Evolutionary conservation across 345 rosid genomes (phyloP), one percentile per base, ranked within the genome.

Genomic region (Syzygium jambos): DNA sequence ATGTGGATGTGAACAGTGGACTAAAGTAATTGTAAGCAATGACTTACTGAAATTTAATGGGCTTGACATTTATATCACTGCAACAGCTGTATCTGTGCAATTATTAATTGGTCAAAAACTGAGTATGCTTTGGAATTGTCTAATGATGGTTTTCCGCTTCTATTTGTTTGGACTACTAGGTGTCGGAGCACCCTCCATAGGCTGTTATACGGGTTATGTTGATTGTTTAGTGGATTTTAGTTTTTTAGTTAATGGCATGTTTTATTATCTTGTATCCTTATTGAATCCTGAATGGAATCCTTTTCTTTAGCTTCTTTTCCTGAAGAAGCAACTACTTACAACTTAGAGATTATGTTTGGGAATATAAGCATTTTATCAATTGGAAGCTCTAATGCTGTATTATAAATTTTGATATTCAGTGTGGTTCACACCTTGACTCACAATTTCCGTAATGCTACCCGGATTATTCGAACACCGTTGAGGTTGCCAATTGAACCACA

Each of bases 341-440:
- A 73, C 14, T 34, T 73, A 34, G 49, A 34, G 38, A 73, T 73
- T 34, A 34, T 19, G 49, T 34, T 73, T 73, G 25, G 80, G 46
- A 73, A 73, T 73, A 9, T 19, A 19, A 19, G 49, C 46, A n/a
- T 27, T 27, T 84, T 55, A 6, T 84, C 59, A 52, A 43, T 43
- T 49, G 38, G 23, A 23, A 43, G 51, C 52, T 68, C 83, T 86
- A 43, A 86, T 91, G 25, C 63, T 51, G 88, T 63, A 13, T 53
- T 86, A 77, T 91, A 34, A 38, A 84, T 91, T 85, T 49, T 91
- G 41, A 59, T 90, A 86, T 89, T 86, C 96, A 98, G 99, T 84
- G 90, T 98, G 90, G 98, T 98, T 61, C 99, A 98, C 80, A 92
- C 98, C 90, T 90, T 98, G 93, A 94, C 91, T 87, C 98, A 96